A percentile compares a stretch with the other conserved stretches of the same genome.
These are phyloP conservation scores for Rhododendron henanense DNA, from an alignment of 148 eudicot genomes.

Conservation along the genomic window DNA sequence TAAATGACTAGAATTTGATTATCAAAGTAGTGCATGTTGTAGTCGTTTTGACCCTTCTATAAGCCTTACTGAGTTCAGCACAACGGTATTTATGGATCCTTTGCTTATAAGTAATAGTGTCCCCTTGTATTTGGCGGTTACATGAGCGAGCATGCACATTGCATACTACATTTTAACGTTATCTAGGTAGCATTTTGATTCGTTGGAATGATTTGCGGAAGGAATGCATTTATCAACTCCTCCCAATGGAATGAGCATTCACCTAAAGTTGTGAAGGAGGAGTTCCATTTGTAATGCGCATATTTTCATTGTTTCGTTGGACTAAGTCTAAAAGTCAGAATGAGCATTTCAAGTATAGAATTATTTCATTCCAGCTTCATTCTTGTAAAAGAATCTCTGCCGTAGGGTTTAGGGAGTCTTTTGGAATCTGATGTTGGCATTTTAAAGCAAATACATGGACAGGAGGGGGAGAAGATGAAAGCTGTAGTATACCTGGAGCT, in stretches of 20 bases:
- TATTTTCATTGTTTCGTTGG: background rate
- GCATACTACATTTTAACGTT: background rate
- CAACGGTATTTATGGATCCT: background rate
- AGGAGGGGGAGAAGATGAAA: constrained; percentile 84
- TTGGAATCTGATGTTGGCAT: background rate
- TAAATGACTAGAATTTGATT: background rate
- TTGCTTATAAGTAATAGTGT: background rate
- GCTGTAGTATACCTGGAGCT: constrained; percentile 85
- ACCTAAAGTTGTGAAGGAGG: background rate
- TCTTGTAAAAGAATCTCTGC: background rate
- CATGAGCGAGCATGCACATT: background rate
- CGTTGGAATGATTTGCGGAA: background rate
- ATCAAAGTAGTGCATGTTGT: background rate
- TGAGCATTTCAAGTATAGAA: background rate
- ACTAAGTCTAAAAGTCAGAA: background rate
- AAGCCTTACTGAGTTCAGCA: background rate
- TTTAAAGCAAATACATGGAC: constrained; percentile 18
- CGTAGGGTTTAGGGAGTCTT: background rate
- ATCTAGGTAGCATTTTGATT: background rate
- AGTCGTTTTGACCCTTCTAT: background rate
- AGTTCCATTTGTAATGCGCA: background rate
- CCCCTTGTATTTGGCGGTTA: background rate
- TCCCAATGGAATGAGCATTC: background rate
- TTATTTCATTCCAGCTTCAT: background rate
- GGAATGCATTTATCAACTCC: background rate